Conservation (phyloP, 129 eudicot species). For the Flaveria brownii region DNA sequence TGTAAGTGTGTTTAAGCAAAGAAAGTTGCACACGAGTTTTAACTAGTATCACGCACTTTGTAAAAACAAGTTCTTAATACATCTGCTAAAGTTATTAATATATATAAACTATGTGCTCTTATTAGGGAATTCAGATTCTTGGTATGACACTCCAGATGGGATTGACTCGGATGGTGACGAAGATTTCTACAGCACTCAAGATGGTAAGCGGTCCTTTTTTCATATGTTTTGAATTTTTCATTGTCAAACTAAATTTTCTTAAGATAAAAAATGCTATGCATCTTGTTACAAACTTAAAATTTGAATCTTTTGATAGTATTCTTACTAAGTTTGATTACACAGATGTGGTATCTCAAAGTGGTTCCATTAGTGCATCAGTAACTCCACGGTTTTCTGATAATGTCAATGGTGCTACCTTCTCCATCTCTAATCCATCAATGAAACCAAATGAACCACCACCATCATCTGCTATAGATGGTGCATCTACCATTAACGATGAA, state of each 20-base stretch:
- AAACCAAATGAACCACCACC: slow-evolving; percentile 35
- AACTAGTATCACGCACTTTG: no score
- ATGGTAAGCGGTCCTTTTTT: slow-evolving; percentile 43
- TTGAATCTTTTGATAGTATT: neutral
- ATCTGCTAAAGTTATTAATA: neutral
- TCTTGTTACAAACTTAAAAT: slow-evolving; percentile 9
- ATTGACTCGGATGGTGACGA: slow-evolving; percentile 74
- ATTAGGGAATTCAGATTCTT: slow-evolving; percentile 60
- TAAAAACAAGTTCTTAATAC: no score
- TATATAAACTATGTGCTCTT: slow-evolving; percentile 11
- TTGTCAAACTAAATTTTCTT: neutral
- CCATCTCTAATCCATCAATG: slow-evolving; percentile 34
- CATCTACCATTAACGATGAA: slow-evolving; percentile 38
- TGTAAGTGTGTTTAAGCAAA: no score
- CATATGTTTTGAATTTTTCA: neutral
- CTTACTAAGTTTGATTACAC: slow-evolving; percentile 19
- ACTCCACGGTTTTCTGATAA: slow-evolving; percentile 62
- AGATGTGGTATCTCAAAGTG: slow-evolving; percentile 48
- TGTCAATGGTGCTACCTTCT: slow-evolving; percentile 31
- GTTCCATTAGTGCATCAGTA: slow-evolving; percentile 69
- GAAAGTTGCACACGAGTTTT: no score
- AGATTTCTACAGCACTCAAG: slow-evolving; percentile 80
- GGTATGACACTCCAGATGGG: slow-evolving; percentile 57
- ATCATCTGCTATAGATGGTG: slow-evolving; percentile 36
- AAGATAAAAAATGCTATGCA: neutral